phyloP scores from a whole-genome alignment of 2,329 filamentous ascomycete species.

The Didymella segeticola region DNA sequence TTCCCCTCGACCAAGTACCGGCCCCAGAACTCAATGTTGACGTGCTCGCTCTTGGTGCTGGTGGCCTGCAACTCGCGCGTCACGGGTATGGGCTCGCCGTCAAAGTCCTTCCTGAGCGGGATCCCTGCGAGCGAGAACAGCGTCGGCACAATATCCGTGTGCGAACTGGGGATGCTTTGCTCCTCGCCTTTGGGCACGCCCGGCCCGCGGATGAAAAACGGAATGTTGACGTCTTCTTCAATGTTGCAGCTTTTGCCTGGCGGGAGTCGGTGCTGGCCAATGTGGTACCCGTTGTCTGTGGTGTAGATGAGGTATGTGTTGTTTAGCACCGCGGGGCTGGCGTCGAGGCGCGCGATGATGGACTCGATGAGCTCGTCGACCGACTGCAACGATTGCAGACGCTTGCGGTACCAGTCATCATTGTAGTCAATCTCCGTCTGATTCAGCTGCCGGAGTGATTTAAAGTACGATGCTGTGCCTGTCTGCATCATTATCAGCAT shows the following conservation, averaged over 20 bases:
- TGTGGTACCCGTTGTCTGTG: conserved; percentile 53
- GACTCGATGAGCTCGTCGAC: conserved; percentile 62
- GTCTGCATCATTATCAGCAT: neutral
- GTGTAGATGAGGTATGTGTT: conserved; percentile 56
- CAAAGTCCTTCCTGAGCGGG: conserved; percentile 43
- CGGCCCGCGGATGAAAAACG: conserved; percentile 51
- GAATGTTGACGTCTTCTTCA: conserved; percentile 53
- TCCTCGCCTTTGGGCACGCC: conserved; percentile 37
- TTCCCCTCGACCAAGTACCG: conserved; percentile 36
- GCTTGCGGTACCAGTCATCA: conserved; percentile 60
- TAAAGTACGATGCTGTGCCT: conserved; percentile 30
- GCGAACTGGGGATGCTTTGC: conserved; percentile 38
- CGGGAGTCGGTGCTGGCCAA: conserved; percentile 51
- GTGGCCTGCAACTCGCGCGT: conserved; percentile 11
- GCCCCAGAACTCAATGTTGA: conserved; percentile 54
- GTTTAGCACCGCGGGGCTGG: conserved; percentile 51
- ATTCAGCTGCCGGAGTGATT: conserved; percentile 49
- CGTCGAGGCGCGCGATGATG: conserved; percentile 53
- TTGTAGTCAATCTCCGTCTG: conserved; percentile 58
- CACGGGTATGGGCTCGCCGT: conserved; percentile 48
- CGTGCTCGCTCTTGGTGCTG: conserved; percentile 42
- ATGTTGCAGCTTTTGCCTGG: conserved; percentile 51
- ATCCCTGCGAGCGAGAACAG: conserved; percentile 45
- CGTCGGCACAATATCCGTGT: conserved; percentile 53
- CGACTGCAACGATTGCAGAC: conserved; percentile 59